Conservation (phyloP, 805 yeast genomes). For the Candida manassasensis region DNA sequence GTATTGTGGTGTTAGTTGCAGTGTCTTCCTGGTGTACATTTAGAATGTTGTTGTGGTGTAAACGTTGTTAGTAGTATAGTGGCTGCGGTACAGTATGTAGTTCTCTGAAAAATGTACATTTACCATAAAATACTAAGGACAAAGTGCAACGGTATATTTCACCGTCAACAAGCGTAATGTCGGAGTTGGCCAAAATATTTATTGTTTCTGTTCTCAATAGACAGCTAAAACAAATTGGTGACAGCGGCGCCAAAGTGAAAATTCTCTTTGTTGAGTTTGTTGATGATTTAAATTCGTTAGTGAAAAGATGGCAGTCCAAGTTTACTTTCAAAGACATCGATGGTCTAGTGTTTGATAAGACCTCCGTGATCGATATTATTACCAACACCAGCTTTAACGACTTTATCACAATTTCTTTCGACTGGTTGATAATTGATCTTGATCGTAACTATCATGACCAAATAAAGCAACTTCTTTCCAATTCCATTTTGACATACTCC, state of each 20-base stretch:
- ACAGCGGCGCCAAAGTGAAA: constrained; percentile 1
- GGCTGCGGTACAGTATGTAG: no score
- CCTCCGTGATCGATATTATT: neutral
- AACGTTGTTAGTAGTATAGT: no score
- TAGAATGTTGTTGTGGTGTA: no score
- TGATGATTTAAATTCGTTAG: neutral
- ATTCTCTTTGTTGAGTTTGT: neutral
- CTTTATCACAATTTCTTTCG: neutral
- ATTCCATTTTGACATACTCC: constrained; percentile 1
- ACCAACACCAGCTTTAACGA: constrained; percentile 1
- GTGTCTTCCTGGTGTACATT: no score
- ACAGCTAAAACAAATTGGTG: constrained; percentile 1
- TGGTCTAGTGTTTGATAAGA: neutral
- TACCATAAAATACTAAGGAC: no score
- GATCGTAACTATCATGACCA: neutral
- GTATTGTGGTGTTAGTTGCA: no score
- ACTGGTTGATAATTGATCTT: constrained; percentile 1
- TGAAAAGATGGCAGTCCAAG: constrained; percentile 1
- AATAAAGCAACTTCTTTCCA: neutral
- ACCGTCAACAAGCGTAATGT: no score
- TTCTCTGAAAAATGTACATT: no score
- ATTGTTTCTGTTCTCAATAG: constrained; percentile 1
- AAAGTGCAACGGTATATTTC: no score
- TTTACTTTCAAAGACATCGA: neutral
- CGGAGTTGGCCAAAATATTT: constrained; percentile 9